Evolutionary conservation across 768 basidiomycete genomes (phyloP).

Genomic region (Lactarius sanguifluus): DNA sequence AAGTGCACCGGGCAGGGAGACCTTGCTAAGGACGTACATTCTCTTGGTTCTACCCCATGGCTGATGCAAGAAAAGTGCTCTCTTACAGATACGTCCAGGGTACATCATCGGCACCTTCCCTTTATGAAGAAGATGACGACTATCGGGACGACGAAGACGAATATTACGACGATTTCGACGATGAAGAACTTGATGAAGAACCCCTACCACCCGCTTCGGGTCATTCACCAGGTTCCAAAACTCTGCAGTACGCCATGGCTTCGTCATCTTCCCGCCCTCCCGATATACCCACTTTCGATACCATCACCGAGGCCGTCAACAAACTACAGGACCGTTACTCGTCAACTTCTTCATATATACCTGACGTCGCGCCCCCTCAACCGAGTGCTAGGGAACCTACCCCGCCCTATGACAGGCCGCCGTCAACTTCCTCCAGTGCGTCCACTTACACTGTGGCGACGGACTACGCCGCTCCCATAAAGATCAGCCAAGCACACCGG

Average conservation of each 20-base stretch:
- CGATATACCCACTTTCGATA: constrained; percentile 22
- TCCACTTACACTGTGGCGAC: constrained; percentile 22
- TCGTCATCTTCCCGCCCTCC: constrained; percentile 22
- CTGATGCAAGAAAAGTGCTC: constrained; percentile 10
- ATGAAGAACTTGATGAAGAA: constrained; percentile 13
- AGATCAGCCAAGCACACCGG: constrained; percentile 6
- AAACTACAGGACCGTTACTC: constrained; percentile 24
- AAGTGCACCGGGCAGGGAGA: background rate
- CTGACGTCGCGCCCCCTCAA: background rate
- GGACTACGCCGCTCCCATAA: constrained; percentile 21
- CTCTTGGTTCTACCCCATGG: constrained; percentile 1
- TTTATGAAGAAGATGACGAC: constrained; percentile 19
- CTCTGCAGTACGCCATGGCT: constrained; percentile 20
- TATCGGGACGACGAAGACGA: constrained; percentile 15
- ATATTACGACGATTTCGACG: constrained; percentile 16
- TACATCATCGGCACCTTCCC: constrained; percentile 15
- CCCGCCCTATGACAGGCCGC: constrained; percentile 15
- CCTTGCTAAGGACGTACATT: background rate
- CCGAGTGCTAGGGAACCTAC: background rate
- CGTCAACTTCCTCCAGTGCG: constrained; percentile 16
- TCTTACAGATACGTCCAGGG: constrained; percentile 26
- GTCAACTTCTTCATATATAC: background rate
- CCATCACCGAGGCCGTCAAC: constrained; percentile 27
- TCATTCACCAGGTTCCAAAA: constrained; percentile 20
- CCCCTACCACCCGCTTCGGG: constrained; percentile 3